A percentile compares a stretch with the other conserved stretches of the same genome.
phyloP scores from a whole-genome alignment of 352 stramenopile genomes.

The Globisporangium perplexum region DNA sequence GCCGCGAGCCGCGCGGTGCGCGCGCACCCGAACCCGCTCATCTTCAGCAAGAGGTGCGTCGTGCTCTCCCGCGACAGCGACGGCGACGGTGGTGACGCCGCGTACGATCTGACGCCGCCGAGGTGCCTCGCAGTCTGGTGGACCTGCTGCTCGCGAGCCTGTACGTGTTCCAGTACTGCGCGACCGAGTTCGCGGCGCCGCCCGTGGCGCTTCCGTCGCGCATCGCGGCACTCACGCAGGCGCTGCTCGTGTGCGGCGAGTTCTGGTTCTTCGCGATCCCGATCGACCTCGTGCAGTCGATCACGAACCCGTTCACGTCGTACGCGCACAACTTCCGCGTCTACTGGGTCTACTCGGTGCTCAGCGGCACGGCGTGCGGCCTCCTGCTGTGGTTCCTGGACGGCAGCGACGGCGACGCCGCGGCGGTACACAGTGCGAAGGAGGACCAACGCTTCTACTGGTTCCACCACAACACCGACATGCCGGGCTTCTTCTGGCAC shows the following conservation, averaged over 20 bases:
- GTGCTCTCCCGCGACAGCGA: background rate
- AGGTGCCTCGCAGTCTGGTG: constrained; percentile 57
- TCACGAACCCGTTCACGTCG: constrained; percentile 87
- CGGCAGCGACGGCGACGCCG: constrained; percentile 22
- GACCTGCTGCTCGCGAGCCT: constrained; percentile 64
- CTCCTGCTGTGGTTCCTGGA: constrained; percentile 60
- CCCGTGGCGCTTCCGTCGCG: constrained; percentile 53
- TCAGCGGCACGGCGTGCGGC: constrained; percentile 65
- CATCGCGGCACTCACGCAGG: constrained; percentile 63
- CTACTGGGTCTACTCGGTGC: constrained; percentile 81
- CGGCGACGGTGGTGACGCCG: background rate
- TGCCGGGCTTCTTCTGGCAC: constrained; percentile 74
- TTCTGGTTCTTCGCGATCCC: constrained; percentile 89
- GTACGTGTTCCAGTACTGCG: constrained; percentile 73
- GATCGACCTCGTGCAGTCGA: constrained; percentile 85
- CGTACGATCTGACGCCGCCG: background rate
- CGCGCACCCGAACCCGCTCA: constrained; percentile 77
- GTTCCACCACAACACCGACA: constrained; percentile 81
- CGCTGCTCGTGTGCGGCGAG: constrained; percentile 75
- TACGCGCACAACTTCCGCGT: constrained; percentile 78
- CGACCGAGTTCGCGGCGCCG: constrained; percentile 49
- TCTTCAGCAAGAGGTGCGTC: constrained; percentile 74
- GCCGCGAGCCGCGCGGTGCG: constrained; percentile 42
- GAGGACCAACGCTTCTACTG: constrained; percentile 56
- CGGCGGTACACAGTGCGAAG: constrained; percentile 4